These are phyloP conservation scores for Orbilia blumenaviensis DNA, from an alignment of 2,329 filamentous ascomycete genomes.

Conservation along the genomic window DNA sequence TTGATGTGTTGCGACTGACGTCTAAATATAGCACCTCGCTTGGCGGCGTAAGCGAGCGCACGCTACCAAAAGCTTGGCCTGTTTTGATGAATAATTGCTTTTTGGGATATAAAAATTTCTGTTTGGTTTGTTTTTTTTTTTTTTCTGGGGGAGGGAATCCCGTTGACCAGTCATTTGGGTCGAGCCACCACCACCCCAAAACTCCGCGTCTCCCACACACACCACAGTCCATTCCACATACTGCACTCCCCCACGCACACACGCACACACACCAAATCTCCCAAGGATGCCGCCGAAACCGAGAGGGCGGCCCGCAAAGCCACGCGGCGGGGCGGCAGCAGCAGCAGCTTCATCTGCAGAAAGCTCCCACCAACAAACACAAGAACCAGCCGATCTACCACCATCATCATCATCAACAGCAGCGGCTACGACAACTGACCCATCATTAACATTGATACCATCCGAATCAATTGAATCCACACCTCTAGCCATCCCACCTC, in stretches of 20 bases:
- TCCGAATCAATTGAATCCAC: slow-evolving; percentile 31
- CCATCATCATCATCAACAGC: not conserved
- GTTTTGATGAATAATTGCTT: slow-evolving; percentile 30
- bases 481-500: slow-evolving; percentile 55
- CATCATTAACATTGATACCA: not conserved
- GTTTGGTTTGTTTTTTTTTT: not conserved
- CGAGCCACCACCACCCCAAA: not conserved
- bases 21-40: slow-evolving; percentile 54
- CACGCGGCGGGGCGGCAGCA: slow-evolving; percentile 27
- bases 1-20: slow-evolving; percentile 45
- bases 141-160: too few species aligned
- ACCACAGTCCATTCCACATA: not conserved
- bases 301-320: slow-evolving; percentile 11
- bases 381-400: not conserved
- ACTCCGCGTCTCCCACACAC: not conserved
- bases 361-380: not conserved
- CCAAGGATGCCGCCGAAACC: slow-evolving; percentile 42
- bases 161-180: not conserved
- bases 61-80: slow-evolving; percentile 47
- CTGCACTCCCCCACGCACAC: not conserved
- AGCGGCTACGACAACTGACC: not conserved
- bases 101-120: slow-evolving; percentile 38
- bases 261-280: too few species aligned
- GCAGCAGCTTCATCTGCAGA: slow-evolving; percentile 3
- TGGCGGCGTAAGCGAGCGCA: slow-evolving; percentile 35